Evolutionary conservation across 2,329 filamentous ascomycete species (phyloP), one percentile per base, ranked within the genome.

Genomic region (Penicillium hordei): DNA sequence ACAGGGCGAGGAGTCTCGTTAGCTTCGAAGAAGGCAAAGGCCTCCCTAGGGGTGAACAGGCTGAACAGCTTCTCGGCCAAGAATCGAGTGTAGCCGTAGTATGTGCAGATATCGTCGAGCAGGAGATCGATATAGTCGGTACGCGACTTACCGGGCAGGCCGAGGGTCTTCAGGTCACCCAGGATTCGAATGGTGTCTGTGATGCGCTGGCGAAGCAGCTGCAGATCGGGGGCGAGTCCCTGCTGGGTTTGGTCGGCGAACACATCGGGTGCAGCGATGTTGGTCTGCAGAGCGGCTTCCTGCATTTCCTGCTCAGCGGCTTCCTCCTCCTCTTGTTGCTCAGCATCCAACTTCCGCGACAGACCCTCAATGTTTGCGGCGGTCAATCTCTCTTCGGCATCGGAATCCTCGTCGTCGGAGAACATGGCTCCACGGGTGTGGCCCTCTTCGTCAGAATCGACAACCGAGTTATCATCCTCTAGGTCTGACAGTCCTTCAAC

Each of bases 11-110:
- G 86, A 29, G 90, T 92, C 79, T 99, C 94, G 86, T 99, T 99
- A 68, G 93, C 93, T 79, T 99, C 94, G 79, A 99, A 97, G 78
- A 99, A 99, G 54, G 93, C 93, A 67, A 97, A 95, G 0, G 94
- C 94, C 79, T 99, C 94, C 67, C 89, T 88, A 0, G 94, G 91
- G 1, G 92, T 87, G 78, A 99, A 97, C 7, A 99, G 86, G 70
- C 89, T 88, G 79, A 93, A 92, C 17, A 99, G 86, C 82, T 97
- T 99, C 77, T 96, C 91, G 5, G 93, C 94, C n/a, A 99, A 83
- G 78, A 89, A 97, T 38, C 89, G 86, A 4, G 90, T 95, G 81
- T 99, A 99, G 59, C 93, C 93, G 73, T 99, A 99, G 82, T 99
- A 99, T 55, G 89, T 86, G 79, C 92, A 97, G 58, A 97, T 90